A percentile compares a stretch with the other conserved stretches of the same genome.
phyloP scores from a whole-genome alignment of 129 eudicot species.

The Saposhnikovia divaricata region DNA sequence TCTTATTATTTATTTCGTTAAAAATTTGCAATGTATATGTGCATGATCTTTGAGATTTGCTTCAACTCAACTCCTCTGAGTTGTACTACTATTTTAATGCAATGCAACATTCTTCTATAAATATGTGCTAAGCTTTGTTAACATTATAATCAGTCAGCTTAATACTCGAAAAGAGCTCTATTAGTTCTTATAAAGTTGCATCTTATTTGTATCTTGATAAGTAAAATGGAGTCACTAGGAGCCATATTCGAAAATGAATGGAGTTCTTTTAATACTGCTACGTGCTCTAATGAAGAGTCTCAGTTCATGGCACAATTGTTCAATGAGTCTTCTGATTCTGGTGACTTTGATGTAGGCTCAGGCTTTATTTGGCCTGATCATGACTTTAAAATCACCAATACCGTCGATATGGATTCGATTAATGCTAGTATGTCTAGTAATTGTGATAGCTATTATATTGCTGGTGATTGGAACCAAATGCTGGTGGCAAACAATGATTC shows the following conservation, averaged over 20 bases:
- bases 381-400: constrained; percentile 9
- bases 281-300: constrained; percentile 46
- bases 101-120: constrained; percentile 27
- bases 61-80: constrained; percentile 13
- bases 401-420: constrained; percentile 14
- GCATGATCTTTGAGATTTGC: not conserved
- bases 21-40: not conserved
- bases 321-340: constrained; percentile 13
- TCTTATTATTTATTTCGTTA: not conserved
- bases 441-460: constrained; percentile 13
- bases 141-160: constrained; percentile 4
- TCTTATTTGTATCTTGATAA: constrained; percentile 5
- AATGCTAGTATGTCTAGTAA: constrained; percentile 19
- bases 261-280: constrained; percentile 37
- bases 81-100: constrained; percentile 16
- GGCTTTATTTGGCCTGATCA: constrained; percentile 26
- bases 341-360: not conserved
- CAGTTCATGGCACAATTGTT: constrained; percentile 71
- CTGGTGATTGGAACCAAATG: constrained; percentile 13
- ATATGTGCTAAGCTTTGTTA: constrained; percentile 18
- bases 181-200: not conserved
- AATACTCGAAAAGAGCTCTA: not conserved
- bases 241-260: constrained; percentile 49
- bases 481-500: constrained; percentile 3
- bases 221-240: constrained; percentile 44